These are phyloP conservation scores for Podospora conica DNA, from an alignment of 495 filamentous ascomycete species.

Conservation along the genomic window DNA sequence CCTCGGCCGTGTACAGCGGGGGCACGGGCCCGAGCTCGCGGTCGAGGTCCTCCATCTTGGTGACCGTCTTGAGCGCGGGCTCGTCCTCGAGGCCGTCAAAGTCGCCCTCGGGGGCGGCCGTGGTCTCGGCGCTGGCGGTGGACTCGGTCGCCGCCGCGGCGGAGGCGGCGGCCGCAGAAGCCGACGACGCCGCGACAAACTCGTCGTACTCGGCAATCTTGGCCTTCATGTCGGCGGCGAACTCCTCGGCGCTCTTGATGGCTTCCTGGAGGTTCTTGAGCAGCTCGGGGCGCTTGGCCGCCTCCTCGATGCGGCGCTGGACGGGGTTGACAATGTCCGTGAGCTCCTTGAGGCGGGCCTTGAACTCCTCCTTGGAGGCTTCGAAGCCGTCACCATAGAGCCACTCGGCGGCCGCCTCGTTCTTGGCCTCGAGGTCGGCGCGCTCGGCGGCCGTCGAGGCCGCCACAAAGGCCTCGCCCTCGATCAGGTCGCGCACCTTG, in stretches of 20 bases:
- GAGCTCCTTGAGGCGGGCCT: conserved; percentile 62
- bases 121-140: conserved; percentile 28
- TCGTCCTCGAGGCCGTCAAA: conserved; percentile 62
- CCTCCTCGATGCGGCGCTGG: conserved; percentile 61
- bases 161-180: conserved; percentile 34
- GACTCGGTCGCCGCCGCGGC: conserved; percentile 29
- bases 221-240: conserved; percentile 47
- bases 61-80: conserved; percentile 30
- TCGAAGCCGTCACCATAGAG: conserved; percentile 79
- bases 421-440: conserved; percentile 53
- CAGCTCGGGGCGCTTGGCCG: conserved; percentile 56
- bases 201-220: conserved; percentile 43
- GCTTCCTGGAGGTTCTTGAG: conserved; percentile 57
- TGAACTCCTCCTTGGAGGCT: conserved; percentile 64
- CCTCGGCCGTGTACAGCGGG: conserved; percentile 53
- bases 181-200: conserved; percentile 40
- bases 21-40: conserved; percentile 41
- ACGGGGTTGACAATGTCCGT: conserved; percentile 65
- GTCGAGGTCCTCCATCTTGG: conserved; percentile 34
- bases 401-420: conserved; percentile 73
- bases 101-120: conserved; percentile 43
- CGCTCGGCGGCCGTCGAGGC: conserved; percentile 61
- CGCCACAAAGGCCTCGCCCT: conserved; percentile 64
- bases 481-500: conserved; percentile 71
- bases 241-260: conserved; percentile 48